Percentiles rank a stretch among this genome's conserved stretches.
Conservation (phyloP, 768 basidiomycete species). For the Lentinula sp. region DNA sequence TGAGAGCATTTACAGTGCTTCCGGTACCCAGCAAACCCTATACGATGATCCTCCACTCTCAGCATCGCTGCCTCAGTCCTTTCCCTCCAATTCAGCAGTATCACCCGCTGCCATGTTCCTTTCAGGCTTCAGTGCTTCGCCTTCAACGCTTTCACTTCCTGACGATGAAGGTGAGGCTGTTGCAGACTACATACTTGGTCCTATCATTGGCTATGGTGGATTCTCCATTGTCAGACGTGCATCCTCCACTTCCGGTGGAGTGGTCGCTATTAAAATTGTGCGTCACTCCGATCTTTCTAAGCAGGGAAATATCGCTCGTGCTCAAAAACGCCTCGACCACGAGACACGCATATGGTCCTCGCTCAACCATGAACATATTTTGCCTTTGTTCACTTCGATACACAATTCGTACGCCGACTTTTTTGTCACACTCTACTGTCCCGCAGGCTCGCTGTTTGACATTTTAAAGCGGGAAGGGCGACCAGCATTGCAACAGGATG, state of each 20-base stretch:
- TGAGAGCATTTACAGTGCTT: not conserved
- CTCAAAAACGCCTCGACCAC: constrained; percentile 54
- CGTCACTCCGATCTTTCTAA: constrained; percentile 50
- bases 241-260: constrained; percentile 52
- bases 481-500: constrained; percentile 68
- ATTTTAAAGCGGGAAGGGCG: constrained; percentile 68
- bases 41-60: not conserved
- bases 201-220: constrained; percentile 71
- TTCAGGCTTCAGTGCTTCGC: constrained; percentile 49
- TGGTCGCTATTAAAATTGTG: constrained; percentile 83
- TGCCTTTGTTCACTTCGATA: constrained; percentile 70
- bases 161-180: constrained; percentile 68
- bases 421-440: constrained; percentile 80
- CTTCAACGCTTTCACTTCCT: constrained; percentile 28
- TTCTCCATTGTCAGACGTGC: constrained; percentile 79
- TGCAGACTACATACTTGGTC: constrained; percentile 70
- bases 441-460: constrained; percentile 80
- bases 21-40: not conserved
- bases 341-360: constrained; percentile 72
- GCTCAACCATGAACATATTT: constrained; percentile 78
- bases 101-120: constrained; percentile 78
- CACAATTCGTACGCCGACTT: constrained; percentile 63
- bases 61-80: constrained; percentile 1
- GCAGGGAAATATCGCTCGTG: constrained; percentile 39
- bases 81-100: constrained; percentile 9